Evolutionary conservation across 805 yeast genomes (phyloP).

Genomic region (Clavispora fructus): DNA sequence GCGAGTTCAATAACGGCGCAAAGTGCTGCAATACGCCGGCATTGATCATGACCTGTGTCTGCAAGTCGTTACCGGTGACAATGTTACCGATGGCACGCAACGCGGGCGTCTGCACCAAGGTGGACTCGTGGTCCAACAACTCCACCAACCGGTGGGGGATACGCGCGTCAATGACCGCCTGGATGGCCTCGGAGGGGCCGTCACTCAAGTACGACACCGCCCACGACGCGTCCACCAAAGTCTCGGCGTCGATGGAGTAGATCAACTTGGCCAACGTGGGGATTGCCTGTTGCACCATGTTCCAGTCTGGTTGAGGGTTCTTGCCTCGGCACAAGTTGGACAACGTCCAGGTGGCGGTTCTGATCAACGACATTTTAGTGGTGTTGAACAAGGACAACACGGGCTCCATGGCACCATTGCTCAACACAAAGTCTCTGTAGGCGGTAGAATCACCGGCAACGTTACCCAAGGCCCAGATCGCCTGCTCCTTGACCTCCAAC

Average conservation of each 20-base stretch:
- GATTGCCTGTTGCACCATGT: slow-evolving; percentile 73
- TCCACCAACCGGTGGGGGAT: slow-evolving; percentile 93
- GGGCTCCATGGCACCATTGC: slow-evolving; percentile 84
- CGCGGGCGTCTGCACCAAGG: slow-evolving; percentile 93
- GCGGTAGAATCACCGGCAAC: slow-evolving; percentile 95
- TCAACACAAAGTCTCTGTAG: slow-evolving; percentile 84
- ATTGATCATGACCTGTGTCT: slow-evolving; percentile 92
- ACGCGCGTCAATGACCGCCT: slow-evolving; percentile 94
- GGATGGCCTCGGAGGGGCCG: slow-evolving; percentile 89
- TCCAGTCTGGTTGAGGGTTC: slow-evolving; percentile 95
- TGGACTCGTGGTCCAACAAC: slow-evolving; percentile 75
- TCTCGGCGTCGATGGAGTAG: slow-evolving; percentile 87
- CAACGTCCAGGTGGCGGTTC: slow-evolving; percentile 98
- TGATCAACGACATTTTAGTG: slow-evolving; percentile 80
- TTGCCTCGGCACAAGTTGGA: slow-evolving; percentile 96
- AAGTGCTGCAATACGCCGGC: slow-evolving; percentile 87
- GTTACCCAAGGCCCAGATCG: slow-evolving; percentile 98
- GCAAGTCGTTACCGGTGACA: slow-evolving; percentile 93
- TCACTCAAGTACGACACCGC: slow-evolving; percentile 93
- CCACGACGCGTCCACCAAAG: slow-evolving; percentile 97
- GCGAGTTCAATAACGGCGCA: slow-evolving; percentile 70
- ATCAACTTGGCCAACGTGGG: slow-evolving; percentile 90
- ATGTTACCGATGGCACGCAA: slow-evolving; percentile 96
- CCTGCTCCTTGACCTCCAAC: slow-evolving; percentile 93
- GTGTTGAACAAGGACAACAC: slow-evolving; percentile 72